Base-by-base conservation (phyloP, 2,329 filamentous ascomycete genomes). In the Xylaria digitata region DNA sequence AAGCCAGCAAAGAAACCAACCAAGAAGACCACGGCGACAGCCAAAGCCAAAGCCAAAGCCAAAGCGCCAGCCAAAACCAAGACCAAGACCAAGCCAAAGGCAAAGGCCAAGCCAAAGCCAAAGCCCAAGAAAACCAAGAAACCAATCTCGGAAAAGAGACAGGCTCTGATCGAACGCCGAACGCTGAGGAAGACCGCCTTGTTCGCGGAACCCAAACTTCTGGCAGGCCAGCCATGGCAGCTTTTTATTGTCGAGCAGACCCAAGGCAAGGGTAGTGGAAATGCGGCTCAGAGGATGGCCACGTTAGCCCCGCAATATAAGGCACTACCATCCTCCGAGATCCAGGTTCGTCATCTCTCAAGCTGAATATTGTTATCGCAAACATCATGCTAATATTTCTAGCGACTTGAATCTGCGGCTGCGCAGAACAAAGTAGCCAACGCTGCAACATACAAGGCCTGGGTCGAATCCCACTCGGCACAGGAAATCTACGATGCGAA, bases 401-500 rank as follows among this genome's bases (percentile, higher is more conserved):
- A 85, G 82, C 75, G 71, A 46, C 76, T 86, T 30, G 46, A 75
- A n/a, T 70, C 74, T 23, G 72, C 45, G 13, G 78, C 75, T 32
- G 62, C 75, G 1, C 70, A 80, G 69, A 87, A 87, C 78, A 77
- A 76, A 54, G 69, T 72, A 21, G 67, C 71, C 71, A 86, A 86
- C 72, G 71, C 75, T 8, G 78, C 75, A 8, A 71, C 75, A 19
- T 79, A 79, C 73, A 80, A 82, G 76, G 76, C 79, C 17, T 88
- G 86, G 86, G 75, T 87, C n/a, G 77, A 82, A 66, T 77, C 75
- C 32, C 74, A 82, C 70, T 75, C 81, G 3, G 75, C 78, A 2
- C 73, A 75, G 57, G 76, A 79, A 34, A 83, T 87, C 60, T 68
- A 73, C 54, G 67, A 76, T 2, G 85, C 86, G 67, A 87, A 86